Conservation (phyloP, 495 filamentous ascomycete species). For the Entonaema liquescens region DNA sequence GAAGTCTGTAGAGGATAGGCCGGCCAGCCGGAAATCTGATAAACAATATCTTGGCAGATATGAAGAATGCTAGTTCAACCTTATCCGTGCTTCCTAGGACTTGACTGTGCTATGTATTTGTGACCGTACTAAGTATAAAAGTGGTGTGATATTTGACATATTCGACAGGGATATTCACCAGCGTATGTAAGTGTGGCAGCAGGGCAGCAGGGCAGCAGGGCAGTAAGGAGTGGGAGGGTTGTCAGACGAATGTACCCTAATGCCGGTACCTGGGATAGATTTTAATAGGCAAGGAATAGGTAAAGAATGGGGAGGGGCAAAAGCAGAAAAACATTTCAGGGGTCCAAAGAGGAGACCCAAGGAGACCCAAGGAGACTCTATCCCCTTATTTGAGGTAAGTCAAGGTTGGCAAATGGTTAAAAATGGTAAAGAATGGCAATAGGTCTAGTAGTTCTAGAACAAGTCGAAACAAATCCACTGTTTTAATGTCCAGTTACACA, state of each 20-base stretch:
- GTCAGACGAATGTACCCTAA: neutral
- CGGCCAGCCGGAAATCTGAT: neutral
- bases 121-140: neutral
- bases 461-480: constrained; percentile 39
- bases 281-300: neutral
- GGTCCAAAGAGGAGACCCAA: neutral
- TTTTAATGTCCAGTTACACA: constrained; percentile 24
- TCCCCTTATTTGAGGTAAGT: neutral
- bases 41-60: neutral
- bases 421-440: neutral
- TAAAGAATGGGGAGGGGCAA: constrained; percentile 1
- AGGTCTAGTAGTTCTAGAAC: constrained; percentile 39
- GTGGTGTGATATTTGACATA: constrained; percentile 1
- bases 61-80: neutral
- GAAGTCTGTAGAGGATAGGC: neutral
- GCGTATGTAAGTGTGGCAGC: neutral
- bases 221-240: neutral
- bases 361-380: too few species aligned
- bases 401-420: neutral
- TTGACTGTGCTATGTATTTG: neutral
- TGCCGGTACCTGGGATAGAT: neutral
- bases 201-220: too few species aligned
- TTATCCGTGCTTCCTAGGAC: neutral
- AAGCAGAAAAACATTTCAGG: neutral
- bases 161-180: neutral